phyloP scores from a whole-genome alignment of 2,329 filamentous ascomycete species.

The Fonsecaea multimorphosa region DNA sequence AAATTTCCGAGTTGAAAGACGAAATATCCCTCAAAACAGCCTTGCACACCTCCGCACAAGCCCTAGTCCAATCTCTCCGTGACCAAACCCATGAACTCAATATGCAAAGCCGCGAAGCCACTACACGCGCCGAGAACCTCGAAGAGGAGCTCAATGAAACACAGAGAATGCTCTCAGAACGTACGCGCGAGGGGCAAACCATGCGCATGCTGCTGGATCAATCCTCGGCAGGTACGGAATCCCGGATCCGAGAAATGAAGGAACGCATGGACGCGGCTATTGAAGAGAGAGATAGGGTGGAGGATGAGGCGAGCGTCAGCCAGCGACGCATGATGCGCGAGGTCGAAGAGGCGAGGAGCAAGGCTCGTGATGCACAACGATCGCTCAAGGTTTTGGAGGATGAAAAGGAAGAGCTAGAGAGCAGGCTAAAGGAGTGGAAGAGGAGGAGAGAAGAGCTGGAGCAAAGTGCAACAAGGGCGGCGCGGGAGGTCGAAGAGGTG shows the following conservation, averaged over 20 bases:
- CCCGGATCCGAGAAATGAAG: slow-evolving; percentile 84
- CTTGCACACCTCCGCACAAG: slow-evolving; percentile 84
- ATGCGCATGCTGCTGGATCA: slow-evolving; percentile 90
- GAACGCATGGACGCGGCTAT: slow-evolving; percentile 85
- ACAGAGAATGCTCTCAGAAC: slow-evolving; percentile 82
- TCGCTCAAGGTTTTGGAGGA: slow-evolving; percentile 72
- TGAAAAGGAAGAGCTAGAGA: slow-evolving; percentile 79
- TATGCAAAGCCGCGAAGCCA: slow-evolving; percentile 88
- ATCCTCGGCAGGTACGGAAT: slow-evolving; percentile 81
- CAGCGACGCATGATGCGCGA: slow-evolving; percentile 79
- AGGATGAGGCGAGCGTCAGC: slow-evolving; percentile 83
- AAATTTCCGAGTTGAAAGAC: slow-evolving; percentile 72
- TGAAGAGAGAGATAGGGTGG: slow-evolving; percentile 91
- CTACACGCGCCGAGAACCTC: slow-evolving; percentile 79
- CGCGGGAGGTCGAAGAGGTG: slow-evolving; percentile 76
- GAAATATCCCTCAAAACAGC: slow-evolving; percentile 83
- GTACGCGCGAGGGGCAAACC: slow-evolving; percentile 89
- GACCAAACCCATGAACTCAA: slow-evolving; percentile 88
- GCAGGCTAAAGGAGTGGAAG: slow-evolving; percentile 75
- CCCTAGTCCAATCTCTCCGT: slow-evolving; percentile 86
- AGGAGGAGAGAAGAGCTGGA: slow-evolving; percentile 78
- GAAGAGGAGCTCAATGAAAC: slow-evolving; percentile 93
- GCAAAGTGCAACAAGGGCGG: slow-evolving; percentile 68
- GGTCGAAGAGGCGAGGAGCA: slow-evolving; percentile 81
- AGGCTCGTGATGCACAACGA: slow-evolving; percentile 80